Evolutionary conservation across 2,329 filamentous ascomycete species (phyloP).

Genomic region (Drechslera avenae): DNA sequence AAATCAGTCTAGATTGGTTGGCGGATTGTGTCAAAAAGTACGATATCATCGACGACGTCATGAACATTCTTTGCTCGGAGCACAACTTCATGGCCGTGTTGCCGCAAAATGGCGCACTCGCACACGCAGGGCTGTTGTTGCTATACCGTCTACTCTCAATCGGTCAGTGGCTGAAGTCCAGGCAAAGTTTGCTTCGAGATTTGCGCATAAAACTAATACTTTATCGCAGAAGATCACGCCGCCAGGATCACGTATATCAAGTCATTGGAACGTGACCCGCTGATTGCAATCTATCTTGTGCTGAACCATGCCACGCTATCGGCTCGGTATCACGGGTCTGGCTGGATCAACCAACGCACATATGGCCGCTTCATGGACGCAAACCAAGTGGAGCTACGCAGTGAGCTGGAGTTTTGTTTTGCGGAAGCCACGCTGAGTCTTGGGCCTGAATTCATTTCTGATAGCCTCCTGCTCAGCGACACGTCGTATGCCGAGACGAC

Average conservation of each 20-base stretch:
- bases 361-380: slow-evolving; percentile 39
- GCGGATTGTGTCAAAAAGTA: slow-evolving; percentile 35
- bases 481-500: slow-evolving; percentile 20
- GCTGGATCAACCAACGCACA: slow-evolving; percentile 38
- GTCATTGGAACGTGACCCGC: slow-evolving; percentile 28
- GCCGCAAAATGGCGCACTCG: slow-evolving; percentile 32
- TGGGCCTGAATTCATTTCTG: slow-evolving; percentile 34
- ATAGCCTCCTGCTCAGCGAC: slow-evolving; percentile 24
- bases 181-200: no score
- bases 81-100: slow-evolving; percentile 34
- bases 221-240: slow-evolving; percentile 14
- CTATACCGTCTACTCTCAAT: slow-evolving; percentile 29
- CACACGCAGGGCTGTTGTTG: slow-evolving; percentile 36
- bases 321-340: slow-evolving; percentile 40
- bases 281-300: slow-evolving; percentile 36
- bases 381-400: slow-evolving; percentile 35
- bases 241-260: slow-evolving; percentile 29
- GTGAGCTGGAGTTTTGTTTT: slow-evolving; percentile 39
- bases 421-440: slow-evolving; percentile 32
- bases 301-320: slow-evolving; percentile 35
- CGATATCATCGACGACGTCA: slow-evolving; percentile 39
- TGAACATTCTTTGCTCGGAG: slow-evolving; percentile 34
- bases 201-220: slow-evolving; percentile 6
- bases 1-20: slow-evolving; percentile 31
- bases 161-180: slow-evolving; percentile 15